phyloP scores from a whole-genome alignment of 331 rosid species.

The Malus hybrid region DNA sequence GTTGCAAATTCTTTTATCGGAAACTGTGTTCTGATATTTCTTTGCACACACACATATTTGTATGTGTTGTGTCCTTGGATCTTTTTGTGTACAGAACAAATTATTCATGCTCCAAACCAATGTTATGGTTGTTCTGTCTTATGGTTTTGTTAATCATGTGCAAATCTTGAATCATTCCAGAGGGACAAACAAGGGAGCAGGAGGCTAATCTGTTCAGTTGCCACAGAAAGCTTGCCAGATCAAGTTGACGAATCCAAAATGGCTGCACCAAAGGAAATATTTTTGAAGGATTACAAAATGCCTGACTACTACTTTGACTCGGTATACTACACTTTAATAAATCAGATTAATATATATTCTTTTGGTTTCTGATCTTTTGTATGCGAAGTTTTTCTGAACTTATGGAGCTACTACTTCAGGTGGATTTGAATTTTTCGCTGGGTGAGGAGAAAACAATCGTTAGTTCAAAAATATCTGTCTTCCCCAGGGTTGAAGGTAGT shows the following conservation, averaged over 20 bases:
- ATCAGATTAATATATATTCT: background rate
- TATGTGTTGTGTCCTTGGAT: background rate
- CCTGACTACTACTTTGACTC: conserved; percentile 90
- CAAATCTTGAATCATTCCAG: conserved; percentile 26
- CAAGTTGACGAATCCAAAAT: conserved; percentile 63
- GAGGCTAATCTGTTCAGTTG: conserved; percentile 69
- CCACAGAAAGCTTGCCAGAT: conserved; percentile 52
- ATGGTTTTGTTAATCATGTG: conserved; percentile 4
- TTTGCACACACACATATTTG: background rate
- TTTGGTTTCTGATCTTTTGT: background rate
- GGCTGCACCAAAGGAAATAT: conserved; percentile 75
- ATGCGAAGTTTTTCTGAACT: conserved; percentile 5
- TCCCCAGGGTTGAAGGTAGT: conserved; percentile 78
- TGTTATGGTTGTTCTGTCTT: background rate
- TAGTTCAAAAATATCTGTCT: conserved; percentile 65
- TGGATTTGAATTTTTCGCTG: conserved; percentile 66
- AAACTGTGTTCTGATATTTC: background rate
- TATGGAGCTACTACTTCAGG: conserved; percentile 37
- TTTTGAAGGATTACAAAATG: conserved; percentile 81
- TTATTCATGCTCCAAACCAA: background rate
- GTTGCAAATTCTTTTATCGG: conserved; percentile 16
- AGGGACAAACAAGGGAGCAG: conserved; percentile 41
- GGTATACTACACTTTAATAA: conserved; percentile 18
- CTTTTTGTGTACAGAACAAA: background rate
- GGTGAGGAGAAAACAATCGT: conserved; percentile 87